phyloP scores from a whole-genome alignment of 73 alveolate species.

The Paramecium sonneborni region DNA sequence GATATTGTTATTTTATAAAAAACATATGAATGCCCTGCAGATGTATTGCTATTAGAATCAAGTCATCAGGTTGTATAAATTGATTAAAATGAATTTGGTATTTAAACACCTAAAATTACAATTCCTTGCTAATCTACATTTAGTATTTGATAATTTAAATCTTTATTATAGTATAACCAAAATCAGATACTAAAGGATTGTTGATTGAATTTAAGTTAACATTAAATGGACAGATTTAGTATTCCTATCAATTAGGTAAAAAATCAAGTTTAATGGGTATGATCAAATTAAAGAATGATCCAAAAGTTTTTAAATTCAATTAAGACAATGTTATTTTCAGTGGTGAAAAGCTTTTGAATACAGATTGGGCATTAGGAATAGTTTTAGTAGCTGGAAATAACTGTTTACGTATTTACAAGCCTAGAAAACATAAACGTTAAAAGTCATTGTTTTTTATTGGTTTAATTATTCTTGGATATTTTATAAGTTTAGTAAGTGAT shows the following conservation, averaged over 20 bases:
- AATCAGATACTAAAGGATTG: conserved; percentile 41
- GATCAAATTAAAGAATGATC: conserved; percentile 44
- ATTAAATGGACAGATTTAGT: conserved; percentile 2
- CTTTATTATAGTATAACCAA: neutral
- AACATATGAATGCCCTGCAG: conserved; percentile 29
- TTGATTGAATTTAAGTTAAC: neutral
- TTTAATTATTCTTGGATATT: neutral
- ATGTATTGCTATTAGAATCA: conserved; percentile 11
- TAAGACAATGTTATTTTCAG: neutral
- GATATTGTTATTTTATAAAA: neutral
- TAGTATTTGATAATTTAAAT: neutral
- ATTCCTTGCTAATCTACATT: conserved; percentile 36
- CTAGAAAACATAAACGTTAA: neutral
- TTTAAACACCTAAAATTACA: neutral
- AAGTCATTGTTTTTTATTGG: neutral
- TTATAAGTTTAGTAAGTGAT: neutral
- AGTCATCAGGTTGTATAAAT: neutral
- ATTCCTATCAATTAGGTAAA: neutral
- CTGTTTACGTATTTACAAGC: conserved; percentile 8
- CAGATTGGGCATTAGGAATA: conserved; percentile 56
- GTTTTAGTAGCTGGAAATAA: conserved; percentile 39
- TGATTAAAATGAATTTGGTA: neutral
- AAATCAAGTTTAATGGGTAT: neutral
- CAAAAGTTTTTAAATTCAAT: conserved; percentile 41
- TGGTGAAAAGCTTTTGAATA: conserved; percentile 10